Base-by-base conservation (phyloP, 768 basidiomycete genomes). In the Mycena rosella region DNA sequence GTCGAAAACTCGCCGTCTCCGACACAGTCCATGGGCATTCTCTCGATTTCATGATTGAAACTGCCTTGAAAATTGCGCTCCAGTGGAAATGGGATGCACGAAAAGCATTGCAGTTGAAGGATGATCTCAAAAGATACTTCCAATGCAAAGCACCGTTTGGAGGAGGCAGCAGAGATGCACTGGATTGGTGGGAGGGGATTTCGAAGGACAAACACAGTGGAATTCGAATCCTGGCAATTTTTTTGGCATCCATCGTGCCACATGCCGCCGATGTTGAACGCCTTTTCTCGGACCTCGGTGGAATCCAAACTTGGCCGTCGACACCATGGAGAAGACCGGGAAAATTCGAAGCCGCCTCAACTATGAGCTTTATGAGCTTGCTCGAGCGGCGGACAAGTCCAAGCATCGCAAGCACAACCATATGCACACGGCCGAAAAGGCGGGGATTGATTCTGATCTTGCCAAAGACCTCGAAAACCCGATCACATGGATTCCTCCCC, bases 1-100 rank as follows among this genome's bases (percentile, higher is more conserved):
- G 79, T 65, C 67, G 74, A 29, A 77, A 75, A 62, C 79, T 83
- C 34, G 78, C 81, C 5, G 75, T 79, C 27, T 75, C 69, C 0
- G 49, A 75, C 24, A 70, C 62, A 0, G 60, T 60, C 0, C 72
- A 74, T 51, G 72, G 69, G 0, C 72, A 65, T 11, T 54, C 72
- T 0, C 63, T 78, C 47, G 44, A 75, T 8, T 69, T 68, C 45
- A 74, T 75, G 66, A 45, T 71, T 10, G 40, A 58, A n/a, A 72
- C 62, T 13, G 75, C 75, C 1, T 29, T 76, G 8, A 36, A 18
- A 5, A 53, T 80, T 40, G 75, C 74, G 0, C 56, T 69, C 30
- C 58, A 77, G 32, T 78, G 77, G n/a, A n/a, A n/a, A n/a, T n/a
- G n/a, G n/a, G n/a, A n/a, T n/a, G n/a, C n/a, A n/a, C n/a, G n/a